Base-by-base conservation (phyloP, 139 green algal genomes). In the Mesostigma viride region DNA sequence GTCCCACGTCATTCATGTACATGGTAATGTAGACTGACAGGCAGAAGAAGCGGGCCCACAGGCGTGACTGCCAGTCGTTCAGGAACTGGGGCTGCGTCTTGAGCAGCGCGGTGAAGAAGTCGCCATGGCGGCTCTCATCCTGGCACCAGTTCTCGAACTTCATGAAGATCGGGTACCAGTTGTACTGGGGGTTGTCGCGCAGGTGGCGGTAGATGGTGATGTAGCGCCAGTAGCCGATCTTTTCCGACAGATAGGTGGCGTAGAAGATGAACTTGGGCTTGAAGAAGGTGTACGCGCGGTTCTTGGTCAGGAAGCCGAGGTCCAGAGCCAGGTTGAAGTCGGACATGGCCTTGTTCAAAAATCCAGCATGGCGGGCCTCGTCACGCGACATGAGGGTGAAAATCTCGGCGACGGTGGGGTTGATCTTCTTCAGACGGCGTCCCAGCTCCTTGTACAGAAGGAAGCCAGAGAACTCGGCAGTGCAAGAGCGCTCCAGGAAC, bases 81-180 rank as follows among this genome's bases (percentile, higher is more conserved):
- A 96, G 62, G 68, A 96, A 83, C 76, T 95, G 80, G 17, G 91
- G 89, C 48, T 85, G 78, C 3, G 84, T 80, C 86, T 96, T 96
- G 32, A 97, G 81, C 53, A 91, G 58, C 24, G 91, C 90, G n/a
- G 87, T 81, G 73, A 95, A 88, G 81, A 96, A 96, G 73, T 96
- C 90, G 33, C 90, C 90, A 69, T 85, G 79, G 35, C 79, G 58
- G 73, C 77, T 80, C 71, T 85, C 79, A 40, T 85, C 84, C 81
- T 98, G 91, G 84, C 91, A 99, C 94, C 94, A 99, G 89, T 99
- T 99, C 89, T 98, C 93, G 78, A 99, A 99, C 84, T 99, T 97
- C 79, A 95, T 85, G 71, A 99, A 99, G 64, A 99, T 84, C 3
- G 94, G 94, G 84, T 98, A 99, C 63, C 97, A 77, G 90, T 97